Conservation (phyloP, 2,329 filamentous ascomycete genomes). For the Triangularia verruculosa region DNA sequence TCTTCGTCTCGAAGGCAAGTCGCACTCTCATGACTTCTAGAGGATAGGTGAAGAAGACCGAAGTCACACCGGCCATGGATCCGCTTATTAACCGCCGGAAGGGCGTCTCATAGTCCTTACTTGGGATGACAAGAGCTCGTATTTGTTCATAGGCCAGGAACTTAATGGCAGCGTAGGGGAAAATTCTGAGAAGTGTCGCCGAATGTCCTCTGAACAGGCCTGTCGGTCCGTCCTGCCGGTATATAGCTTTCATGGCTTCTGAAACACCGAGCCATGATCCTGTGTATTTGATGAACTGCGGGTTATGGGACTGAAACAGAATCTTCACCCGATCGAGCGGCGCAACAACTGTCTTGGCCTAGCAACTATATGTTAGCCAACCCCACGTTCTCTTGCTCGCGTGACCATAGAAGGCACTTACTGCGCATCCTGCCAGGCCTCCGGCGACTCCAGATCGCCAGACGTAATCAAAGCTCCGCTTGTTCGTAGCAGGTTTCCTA, state of each 20-base stretch:
- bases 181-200: slow-evolving; percentile 88
- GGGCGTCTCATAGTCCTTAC: slow-evolving; percentile 72
- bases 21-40: slow-evolving; percentile 90
- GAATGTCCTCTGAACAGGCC: slow-evolving; percentile 94
- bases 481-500: slow-evolving; percentile 52
- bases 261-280: slow-evolving; percentile 83
- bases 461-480: slow-evolving; percentile 78
- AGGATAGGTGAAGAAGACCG: slow-evolving; percentile 94
- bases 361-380: slow-evolving; percentile 21
- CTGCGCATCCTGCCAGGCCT: slow-evolving; percentile 86
- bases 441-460: slow-evolving; percentile 82
- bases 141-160: slow-evolving; percentile 98
- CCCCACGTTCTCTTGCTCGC: neutral
- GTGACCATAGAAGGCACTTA: slow-evolving; percentile 46
- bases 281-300: slow-evolving; percentile 88
- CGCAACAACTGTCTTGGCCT: slow-evolving; percentile 95
- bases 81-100: slow-evolving; percentile 72
- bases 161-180: slow-evolving; percentile 96
- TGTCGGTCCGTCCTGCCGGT: slow-evolving; percentile 64
- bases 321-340: slow-evolving; percentile 98
- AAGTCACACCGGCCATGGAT: slow-evolving; percentile 76
- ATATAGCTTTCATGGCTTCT: slow-evolving; percentile 82
- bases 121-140: slow-evolving; percentile 71
- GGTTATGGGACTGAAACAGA: slow-evolving; percentile 93
- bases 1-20: slow-evolving; percentile 89